Percentiles rank a stretch among this genome's conserved stretches.
These are phyloP conservation scores for Saccharomycopsis sp. DNA, from an alignment of 805 yeast genomes.

Conservation along the genomic window DNA sequence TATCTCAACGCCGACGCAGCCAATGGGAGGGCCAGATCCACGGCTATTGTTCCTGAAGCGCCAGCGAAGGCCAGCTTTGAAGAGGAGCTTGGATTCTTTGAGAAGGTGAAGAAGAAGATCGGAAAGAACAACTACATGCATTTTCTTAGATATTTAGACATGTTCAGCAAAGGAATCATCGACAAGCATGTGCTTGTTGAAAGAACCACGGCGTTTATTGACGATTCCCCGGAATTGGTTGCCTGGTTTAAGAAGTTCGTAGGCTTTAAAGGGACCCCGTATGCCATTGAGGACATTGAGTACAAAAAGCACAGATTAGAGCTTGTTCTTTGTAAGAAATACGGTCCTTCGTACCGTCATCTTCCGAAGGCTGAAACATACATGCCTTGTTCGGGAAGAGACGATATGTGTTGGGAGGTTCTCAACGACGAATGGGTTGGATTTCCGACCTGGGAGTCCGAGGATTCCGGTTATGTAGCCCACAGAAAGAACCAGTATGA, in stretches of 20 bases:
- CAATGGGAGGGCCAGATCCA: no score
- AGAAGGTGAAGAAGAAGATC: constrained; percentile 73
- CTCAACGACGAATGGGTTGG: constrained; percentile 95
- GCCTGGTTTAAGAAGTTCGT: constrained; percentile 92
- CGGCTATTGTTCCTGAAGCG: background rate
- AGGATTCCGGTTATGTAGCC: constrained; percentile 98
- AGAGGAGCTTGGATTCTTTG: constrained; percentile 88
- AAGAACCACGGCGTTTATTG: constrained; percentile 79
- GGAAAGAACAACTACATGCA: constrained; percentile 87
- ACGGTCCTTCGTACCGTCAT: constrained; percentile 86
- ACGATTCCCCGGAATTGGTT: constrained; percentile 69
- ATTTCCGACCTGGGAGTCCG: constrained; percentile 99
- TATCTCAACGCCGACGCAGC: background rate
- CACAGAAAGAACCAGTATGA: constrained; percentile 97
- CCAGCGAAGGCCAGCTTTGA: constrained; percentile 35
- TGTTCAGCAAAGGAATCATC: constrained; percentile 84
- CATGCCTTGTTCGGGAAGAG: constrained; percentile 84
- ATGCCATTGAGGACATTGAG: constrained; percentile 81
- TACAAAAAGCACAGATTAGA: constrained; percentile 85
- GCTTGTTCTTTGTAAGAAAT: constrained; percentile 82
- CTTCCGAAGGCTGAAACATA: constrained; percentile 74
- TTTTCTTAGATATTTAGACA: constrained; percentile 77
- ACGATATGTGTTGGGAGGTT: constrained; percentile 90
- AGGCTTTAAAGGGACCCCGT: constrained; percentile 79
- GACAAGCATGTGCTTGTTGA: constrained; percentile 77